A percentile compares a stretch with the other conserved stretches of the same genome.
phyloP scores from a whole-genome alignment of 257 asterid species.

The Misopates orontium region DNA sequence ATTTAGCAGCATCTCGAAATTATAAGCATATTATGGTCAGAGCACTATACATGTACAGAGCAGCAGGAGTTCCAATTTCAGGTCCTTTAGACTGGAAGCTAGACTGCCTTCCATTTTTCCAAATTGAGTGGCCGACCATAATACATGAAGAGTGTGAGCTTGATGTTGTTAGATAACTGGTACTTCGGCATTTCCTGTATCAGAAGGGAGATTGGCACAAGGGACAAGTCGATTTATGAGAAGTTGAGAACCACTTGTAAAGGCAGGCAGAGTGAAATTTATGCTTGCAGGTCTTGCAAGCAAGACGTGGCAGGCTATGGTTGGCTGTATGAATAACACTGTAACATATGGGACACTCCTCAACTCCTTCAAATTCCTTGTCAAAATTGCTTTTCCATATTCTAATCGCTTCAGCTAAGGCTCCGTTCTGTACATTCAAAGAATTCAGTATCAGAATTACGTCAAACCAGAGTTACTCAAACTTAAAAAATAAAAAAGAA shows the following conservation, averaged over 20 bases:
- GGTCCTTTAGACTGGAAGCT: slow-evolving; percentile 3
- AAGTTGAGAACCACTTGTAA: slow-evolving; percentile 99
- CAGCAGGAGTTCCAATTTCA: not conserved
- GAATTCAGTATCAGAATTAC: slow-evolving; percentile 17
- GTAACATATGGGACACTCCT: slow-evolving; percentile 97
- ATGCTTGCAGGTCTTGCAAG: slow-evolving; percentile 99
- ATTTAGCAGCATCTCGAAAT: not conserved
- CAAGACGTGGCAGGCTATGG: slow-evolving; percentile 95
- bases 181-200: slow-evolving; percentile 27
- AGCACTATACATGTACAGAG: not conserved
- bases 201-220: slow-evolving; percentile 96
- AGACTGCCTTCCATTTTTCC: slow-evolving; percentile 14
- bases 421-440: slow-evolving; percentile 75
- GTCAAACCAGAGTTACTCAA: slow-evolving; percentile 4
- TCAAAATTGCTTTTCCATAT: slow-evolving; percentile 95
- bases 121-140: slow-evolving; percentile 5
- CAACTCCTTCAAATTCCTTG: slow-evolving; percentile 98
- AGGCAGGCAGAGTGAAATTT: slow-evolving; percentile 96
- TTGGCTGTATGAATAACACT: slow-evolving; percentile 91
- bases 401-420: slow-evolving; percentile 92
- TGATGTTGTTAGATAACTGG: not conserved
- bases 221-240: slow-evolving; percentile 96
- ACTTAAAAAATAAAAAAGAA: not conserved
- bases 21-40: slow-evolving; percentile 6
- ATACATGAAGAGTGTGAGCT: slow-evolving; percentile 3